A percentile compares a stretch with the other conserved stretches of the same genome.
Conservation (phyloP, 106 monocot genomes). For the Triglochin maritima region DNA sequence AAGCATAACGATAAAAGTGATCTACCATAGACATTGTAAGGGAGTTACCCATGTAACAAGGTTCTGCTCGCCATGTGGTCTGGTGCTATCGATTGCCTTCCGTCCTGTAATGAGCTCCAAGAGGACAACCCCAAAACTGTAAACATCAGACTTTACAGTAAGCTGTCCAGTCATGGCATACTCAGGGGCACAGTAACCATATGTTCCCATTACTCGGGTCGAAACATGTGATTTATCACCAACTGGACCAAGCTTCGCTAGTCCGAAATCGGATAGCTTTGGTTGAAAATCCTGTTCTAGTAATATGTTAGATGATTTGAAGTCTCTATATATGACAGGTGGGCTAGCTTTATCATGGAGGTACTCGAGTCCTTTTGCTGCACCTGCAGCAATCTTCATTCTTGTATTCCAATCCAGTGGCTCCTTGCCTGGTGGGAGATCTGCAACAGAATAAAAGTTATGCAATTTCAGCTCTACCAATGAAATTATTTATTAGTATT, state of each 20-base stretch:
- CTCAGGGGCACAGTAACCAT: slow-evolving; percentile 83
- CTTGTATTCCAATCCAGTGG: slow-evolving; percentile 63
- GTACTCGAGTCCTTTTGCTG: slow-evolving; percentile 66
- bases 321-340: slow-evolving; percentile 65
- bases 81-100: slow-evolving; percentile 49
- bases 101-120: slow-evolving; percentile 72
- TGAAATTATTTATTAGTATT: no score
- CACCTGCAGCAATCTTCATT: slow-evolving; percentile 80
- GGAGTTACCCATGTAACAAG: slow-evolving; percentile 56
- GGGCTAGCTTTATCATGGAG: slow-evolving; percentile 70
- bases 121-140: slow-evolving; percentile 78
- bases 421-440: slow-evolving; percentile 57
- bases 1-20: no score
- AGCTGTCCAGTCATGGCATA: slow-evolving; percentile 79
- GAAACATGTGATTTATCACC: slow-evolving; percentile 79
- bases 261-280: slow-evolving; percentile 79
- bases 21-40: not conserved
- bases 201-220: slow-evolving; percentile 79
- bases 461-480: not conserved
- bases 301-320: slow-evolving; percentile 70
- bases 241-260: slow-evolving; percentile 72
- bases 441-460: slow-evolving; percentile 16
- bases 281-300: slow-evolving; percentile 51
- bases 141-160: slow-evolving; percentile 71
- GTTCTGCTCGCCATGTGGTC: slow-evolving; percentile 43